Evolutionary conservation across 768 basidiomycete species (phyloP), one percentile per base, ranked within the genome.

Genomic region (Inosperma sp.): DNA sequence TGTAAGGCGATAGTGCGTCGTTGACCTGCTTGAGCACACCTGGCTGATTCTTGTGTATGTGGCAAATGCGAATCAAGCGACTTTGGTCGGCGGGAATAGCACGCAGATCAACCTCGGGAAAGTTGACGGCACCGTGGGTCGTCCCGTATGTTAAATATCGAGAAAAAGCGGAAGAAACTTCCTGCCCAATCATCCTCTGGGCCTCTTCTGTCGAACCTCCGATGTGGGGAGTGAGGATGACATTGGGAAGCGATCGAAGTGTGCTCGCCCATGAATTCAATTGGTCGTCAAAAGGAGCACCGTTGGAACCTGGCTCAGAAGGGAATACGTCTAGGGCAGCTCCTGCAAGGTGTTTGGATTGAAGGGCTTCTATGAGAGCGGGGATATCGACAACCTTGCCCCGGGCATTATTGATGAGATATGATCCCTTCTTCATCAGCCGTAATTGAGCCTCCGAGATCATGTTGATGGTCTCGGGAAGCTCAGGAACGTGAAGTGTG

Each of bases 141-240:
- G 93, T 85, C 44, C 96, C 96, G 64, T 85, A 92, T 69, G 85
- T 87, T 66, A 98, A 83, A 71, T 97, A 99, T 48, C 93, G 86
- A 19, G 79, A 75, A 35, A 99, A 73, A 3, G 93, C 83, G 27
- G 80, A 77, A 4, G 91, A 81, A 41, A 99, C 96, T 68, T 99
- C 96, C 51, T 91, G 85, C 12, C 96, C 96, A 53, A 99, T 98
- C 83, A 94, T 91, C 48, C 84, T 80, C 69, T 99, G 96, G 5
- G 96, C 96, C 67, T 99, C 96, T 67, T 99, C 96, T 14, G 96
- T 99, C 25, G 95, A 98, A 33, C 96, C 96, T 51, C 96, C 96
- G 62, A 99, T 98, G 65, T 99, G 96, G 17, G 96, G 96, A 0
- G 96, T 98, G 61, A 98, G 84, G 63, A 98, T 93, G 54, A 98